Percentiles rank a stretch among this genome's conserved stretches.
Conservation (phyloP, 768 basidiomycete species). For the Auricularia auricula-judae region DNA sequence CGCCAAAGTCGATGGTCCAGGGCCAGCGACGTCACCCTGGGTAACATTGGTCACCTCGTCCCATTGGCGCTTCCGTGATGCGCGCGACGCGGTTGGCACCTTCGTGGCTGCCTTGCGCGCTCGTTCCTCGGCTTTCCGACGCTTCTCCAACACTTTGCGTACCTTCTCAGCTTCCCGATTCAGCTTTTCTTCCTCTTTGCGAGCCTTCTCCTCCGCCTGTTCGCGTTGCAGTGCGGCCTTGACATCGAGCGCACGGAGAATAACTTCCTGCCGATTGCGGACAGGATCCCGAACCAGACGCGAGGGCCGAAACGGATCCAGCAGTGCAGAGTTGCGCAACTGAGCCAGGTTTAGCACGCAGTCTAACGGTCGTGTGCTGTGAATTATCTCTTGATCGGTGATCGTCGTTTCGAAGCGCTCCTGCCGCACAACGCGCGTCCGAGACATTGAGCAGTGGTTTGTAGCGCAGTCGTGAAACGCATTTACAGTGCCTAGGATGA, state of each 20-base stretch:
- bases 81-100: too few species aligned
- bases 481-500: background rate
- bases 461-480: background rate
- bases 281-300: background rate
- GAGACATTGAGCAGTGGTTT: background rate
- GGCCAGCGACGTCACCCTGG: too few species aligned
- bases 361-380: background rate
- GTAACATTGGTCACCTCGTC: too few species aligned
- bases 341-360: background rate
- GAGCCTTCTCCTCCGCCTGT: too few species aligned
- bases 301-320: background rate
- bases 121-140: too few species aligned
- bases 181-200: too few species aligned
- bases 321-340: background rate
- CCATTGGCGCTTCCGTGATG: too few species aligned
- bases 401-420: background rate
- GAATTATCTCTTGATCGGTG: background rate
- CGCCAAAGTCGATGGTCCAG: too few species aligned
- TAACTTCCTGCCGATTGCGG: background rate
- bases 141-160: too few species aligned
- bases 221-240: background rate
- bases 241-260: background rate
- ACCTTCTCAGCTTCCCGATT: too few species aligned
- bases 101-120: too few species aligned
- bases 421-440: background rate